These are phyloP conservation scores for Taphrina betulina DNA, from an alignment of 1,139 yeast genomes.

Conservation along the genomic window DNA sequence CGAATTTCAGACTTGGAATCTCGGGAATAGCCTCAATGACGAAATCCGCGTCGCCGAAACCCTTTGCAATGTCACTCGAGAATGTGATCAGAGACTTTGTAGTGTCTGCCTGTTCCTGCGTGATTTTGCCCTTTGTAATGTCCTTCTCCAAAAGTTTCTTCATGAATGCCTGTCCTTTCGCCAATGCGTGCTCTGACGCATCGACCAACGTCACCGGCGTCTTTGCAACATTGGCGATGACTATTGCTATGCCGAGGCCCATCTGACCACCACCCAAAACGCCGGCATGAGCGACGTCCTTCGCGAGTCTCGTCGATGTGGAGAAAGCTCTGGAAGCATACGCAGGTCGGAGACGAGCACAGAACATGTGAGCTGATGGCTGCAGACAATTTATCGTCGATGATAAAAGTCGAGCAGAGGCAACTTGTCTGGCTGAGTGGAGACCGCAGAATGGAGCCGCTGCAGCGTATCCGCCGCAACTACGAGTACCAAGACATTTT, in stretches of 20 bases:
- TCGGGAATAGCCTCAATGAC: constrained; percentile 52
- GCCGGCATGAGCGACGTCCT: constrained; percentile 23
- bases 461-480: too few species aligned
- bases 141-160: constrained; percentile 47
- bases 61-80: constrained; percentile 41
- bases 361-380: too few species aligned
- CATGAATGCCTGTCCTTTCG: constrained; percentile 44
- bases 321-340: too few species aligned
- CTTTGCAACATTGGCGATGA: constrained; percentile 48
- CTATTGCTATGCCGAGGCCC: constrained; percentile 51
- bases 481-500: too few species aligned
- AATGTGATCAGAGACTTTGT: constrained; percentile 42
- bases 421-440: too few species aligned
- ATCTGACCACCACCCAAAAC: constrained; percentile 31
- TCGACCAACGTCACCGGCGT: constrained; percentile 47
- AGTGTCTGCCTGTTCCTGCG: constrained; percentile 43
- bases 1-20: constrained; percentile 45
- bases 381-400: too few species aligned
- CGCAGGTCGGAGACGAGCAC: too few species aligned
- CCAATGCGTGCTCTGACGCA: constrained; percentile 44
- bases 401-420: too few species aligned
- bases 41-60: constrained; percentile 43
- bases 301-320: constrained; percentile 7
- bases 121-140: constrained; percentile 45
- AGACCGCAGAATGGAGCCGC: too few species aligned